Evolutionary conservation across 805 yeast species (phyloP).

Genomic region (Candida anglica): DNA sequence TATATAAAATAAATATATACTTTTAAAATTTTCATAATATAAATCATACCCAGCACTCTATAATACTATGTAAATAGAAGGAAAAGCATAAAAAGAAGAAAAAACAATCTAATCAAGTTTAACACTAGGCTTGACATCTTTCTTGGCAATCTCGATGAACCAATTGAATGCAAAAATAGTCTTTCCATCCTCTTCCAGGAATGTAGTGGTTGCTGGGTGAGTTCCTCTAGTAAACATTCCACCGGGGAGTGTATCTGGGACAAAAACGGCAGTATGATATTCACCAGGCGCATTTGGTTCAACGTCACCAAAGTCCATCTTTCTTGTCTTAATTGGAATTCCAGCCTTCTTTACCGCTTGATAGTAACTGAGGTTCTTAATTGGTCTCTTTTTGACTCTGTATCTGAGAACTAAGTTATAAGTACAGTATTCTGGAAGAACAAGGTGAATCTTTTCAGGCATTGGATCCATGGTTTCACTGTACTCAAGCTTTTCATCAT

Average conservation of each 20-base stretch:
- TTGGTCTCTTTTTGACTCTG: slow-evolving; percentile 15
- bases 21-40: no score
- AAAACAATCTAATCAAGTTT: not conserved
- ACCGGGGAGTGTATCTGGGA: slow-evolving; percentile 26
- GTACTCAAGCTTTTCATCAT: slow-evolving; percentile 16
- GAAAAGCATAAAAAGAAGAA: no score
- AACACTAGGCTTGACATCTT: slow-evolving; percentile 6
- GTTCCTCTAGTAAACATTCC: slow-evolving; percentile 25
- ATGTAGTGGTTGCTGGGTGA: slow-evolving; percentile 18
- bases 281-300: slow-evolving; percentile 13
- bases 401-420: slow-evolving; percentile 21
- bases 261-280: slow-evolving; percentile 15
- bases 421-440: slow-evolving; percentile 21
- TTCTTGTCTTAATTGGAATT: slow-evolving; percentile 17
- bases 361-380: slow-evolving; percentile 18
- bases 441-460: slow-evolving; percentile 20
- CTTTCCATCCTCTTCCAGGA: slow-evolving; percentile 14
- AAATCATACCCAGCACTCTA: no score
- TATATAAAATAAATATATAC: no score
- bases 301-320: slow-evolving; percentile 14
- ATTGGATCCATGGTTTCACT: slow-evolving; percentile 19
- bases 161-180: slow-evolving; percentile 12
- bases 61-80: no score
- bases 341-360: slow-evolving; percentile 27
- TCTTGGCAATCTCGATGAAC: slow-evolving; percentile 17